Conservation (phyloP, 495 filamentous ascomycete genomes). For the Sporormia fimetaria region DNA sequence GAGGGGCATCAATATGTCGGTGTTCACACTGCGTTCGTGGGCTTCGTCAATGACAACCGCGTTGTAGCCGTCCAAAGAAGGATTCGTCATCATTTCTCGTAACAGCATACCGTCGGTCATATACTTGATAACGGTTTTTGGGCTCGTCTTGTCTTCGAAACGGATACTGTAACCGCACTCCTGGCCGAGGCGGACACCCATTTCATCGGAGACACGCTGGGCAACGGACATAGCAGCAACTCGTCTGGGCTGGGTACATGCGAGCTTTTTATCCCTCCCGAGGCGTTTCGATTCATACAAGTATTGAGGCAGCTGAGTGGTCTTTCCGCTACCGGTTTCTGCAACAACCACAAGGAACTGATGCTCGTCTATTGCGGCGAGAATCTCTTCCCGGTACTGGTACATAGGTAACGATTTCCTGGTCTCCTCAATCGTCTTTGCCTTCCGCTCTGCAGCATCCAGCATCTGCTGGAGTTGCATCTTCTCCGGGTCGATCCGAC, state of each 20-base stretch:
- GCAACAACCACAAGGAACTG: conserved; percentile 33
- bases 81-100: conserved; percentile 82
- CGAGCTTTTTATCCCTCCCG: conserved; percentile 49
- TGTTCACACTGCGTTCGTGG: conserved; percentile 84
- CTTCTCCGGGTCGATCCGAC: conserved; percentile 47
- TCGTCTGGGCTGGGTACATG: conserved; percentile 81
- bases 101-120: conserved; percentile 98
- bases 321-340: conserved; percentile 35
- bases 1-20: conserved; percentile 82
- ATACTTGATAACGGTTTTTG: conserved; percentile 84
- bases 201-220: conserved; percentile 85
- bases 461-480: conserved; percentile 64
- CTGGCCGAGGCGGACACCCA: conserved; percentile 80
- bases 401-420: conserved; percentile 87
- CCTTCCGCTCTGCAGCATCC: conserved; percentile 77
- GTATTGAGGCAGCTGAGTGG: conserved; percentile 35
- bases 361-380: conserved; percentile 31
- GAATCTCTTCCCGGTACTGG: conserved; percentile 45
- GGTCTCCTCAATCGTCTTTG: conserved; percentile 76
- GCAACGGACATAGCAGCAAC: conserved; percentile 97
- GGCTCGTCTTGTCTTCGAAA: conserved; percentile 81
- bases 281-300: conserved; percentile 34
- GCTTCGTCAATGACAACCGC: conserved; percentile 96
- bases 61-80: conserved; percentile 72
- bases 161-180: conserved; percentile 94